A percentile compares a stretch with the other conserved stretches of the same genome.
Evolutionary conservation across 352 stramenopile genomes (phyloP).

Genomic region (Globisporangium alternatum): DNA sequence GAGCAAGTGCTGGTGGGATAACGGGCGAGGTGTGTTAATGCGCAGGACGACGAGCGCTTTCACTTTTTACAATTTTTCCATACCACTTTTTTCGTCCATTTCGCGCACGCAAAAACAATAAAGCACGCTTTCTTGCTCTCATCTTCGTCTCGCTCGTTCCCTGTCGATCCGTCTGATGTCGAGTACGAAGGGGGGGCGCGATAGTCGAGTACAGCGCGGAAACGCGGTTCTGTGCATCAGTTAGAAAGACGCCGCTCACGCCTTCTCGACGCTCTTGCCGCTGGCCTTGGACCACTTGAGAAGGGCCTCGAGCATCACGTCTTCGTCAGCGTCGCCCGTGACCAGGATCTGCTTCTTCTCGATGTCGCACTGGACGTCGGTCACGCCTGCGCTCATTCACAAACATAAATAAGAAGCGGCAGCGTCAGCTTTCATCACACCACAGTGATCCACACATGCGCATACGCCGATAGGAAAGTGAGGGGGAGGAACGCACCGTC

Average conservation of each 20-base stretch:
- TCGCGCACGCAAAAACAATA: not conserved
- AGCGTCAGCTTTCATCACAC: not conserved
- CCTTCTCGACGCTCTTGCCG: constrained; percentile 83
- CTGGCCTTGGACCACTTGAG: constrained; percentile 89
- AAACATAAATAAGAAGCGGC: not conserved
- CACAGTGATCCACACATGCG: not conserved
- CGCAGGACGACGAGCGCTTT: not conserved
- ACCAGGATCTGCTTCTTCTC: constrained; percentile 86
- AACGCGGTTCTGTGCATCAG: not conserved
- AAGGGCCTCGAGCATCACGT: constrained; percentile 82
- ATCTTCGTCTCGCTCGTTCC: not conserved
- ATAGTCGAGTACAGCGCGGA: not conserved
- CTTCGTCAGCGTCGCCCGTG: constrained; percentile 68
- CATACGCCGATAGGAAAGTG: not conserved
- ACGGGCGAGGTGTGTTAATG: not conserved
- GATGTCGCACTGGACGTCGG: constrained; percentile 83
- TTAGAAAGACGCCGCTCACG: constrained; percentile 27
- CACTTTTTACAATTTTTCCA: constrained; percentile 6
- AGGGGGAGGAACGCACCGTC: constrained; percentile 43
- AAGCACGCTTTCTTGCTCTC: not conserved
- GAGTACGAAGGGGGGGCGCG: not conserved
- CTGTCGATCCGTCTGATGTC: not conserved
- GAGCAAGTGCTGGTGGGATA: not conserved
- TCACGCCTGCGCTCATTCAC: constrained; percentile 47
- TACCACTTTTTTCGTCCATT: constrained; percentile 1